A percentile compares a stretch with the other conserved stretches of the same genome.
phyloP scores from a whole-genome alignment of 306 rosid species.

The Malus sieversii region DNA sequence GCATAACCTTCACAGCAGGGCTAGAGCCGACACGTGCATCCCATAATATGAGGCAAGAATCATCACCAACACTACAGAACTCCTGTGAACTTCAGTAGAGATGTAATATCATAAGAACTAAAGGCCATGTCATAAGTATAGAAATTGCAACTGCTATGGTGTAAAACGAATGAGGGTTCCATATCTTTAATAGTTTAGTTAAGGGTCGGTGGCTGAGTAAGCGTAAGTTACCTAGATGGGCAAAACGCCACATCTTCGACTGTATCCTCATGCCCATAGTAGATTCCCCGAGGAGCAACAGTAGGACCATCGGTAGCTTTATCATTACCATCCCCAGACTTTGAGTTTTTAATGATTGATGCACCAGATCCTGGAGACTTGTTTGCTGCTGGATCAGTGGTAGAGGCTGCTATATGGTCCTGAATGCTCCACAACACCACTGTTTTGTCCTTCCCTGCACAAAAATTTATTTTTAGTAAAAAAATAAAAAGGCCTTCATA shows the following conservation, averaged over 20 bases:
- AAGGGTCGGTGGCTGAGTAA: not conserved
- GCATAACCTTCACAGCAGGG: constrained; percentile 79
- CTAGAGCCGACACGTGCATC: constrained; percentile 87
- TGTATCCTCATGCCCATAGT: constrained; percentile 86
- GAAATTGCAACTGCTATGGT: constrained; percentile 1
- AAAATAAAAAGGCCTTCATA: not conserved
- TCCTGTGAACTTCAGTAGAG: constrained; percentile 82
- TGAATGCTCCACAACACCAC: constrained; percentile 98
- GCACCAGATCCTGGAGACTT: constrained; percentile 59
- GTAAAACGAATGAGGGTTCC: not conserved
- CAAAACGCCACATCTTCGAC: constrained; percentile 98
- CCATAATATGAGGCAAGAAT: constrained; percentile 96
- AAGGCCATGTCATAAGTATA: not conserved
- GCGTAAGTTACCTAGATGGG: constrained; percentile 70
- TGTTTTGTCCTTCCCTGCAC: constrained; percentile 84
- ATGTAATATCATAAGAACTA: constrained; percentile 27
- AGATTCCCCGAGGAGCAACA: constrained; percentile 90
- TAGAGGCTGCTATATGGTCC: constrained; percentile 78
- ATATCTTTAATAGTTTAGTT: not conserved
- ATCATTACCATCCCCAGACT: constrained; percentile 69
- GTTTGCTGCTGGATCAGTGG: constrained; percentile 43
- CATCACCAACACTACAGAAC: constrained; percentile 99
- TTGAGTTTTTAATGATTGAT: constrained; percentile 61
- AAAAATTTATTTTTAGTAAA: not conserved
- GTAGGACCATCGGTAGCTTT: constrained; percentile 72